These are phyloP conservation scores for Hanseniaspora clermontiae DNA, from an alignment of 805 yeast genomes.

Conservation along the genomic window DNA sequence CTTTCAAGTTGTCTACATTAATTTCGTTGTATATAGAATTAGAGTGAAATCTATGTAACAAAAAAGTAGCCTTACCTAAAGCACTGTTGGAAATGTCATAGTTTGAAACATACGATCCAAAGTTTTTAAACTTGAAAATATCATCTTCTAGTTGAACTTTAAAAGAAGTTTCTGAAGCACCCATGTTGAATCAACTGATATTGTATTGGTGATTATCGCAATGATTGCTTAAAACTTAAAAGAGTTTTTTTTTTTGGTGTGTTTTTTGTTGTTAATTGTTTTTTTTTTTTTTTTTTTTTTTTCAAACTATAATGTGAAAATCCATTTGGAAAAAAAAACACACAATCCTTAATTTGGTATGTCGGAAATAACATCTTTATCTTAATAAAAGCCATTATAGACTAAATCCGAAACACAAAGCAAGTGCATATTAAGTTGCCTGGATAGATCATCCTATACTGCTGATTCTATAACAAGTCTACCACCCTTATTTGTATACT, in stretches of 20 bases:
- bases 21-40: background rate
- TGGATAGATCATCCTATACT: too few species aligned
- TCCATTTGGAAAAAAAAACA: too few species aligned
- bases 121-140: background rate
- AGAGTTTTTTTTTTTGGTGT: background rate
- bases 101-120: slow-evolving; percentile 1
- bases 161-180: background rate
- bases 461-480: too few species aligned
- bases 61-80: background rate
- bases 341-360: too few species aligned
- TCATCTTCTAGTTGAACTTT: background rate
- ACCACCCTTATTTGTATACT: too few species aligned
- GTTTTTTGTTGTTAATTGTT: background rate
- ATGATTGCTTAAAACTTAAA: background rate
- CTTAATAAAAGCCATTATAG: too few species aligned
- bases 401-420: too few species aligned
- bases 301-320: too few species aligned
- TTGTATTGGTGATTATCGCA: background rate
- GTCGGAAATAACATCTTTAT: too few species aligned
- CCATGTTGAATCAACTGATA: background rate
- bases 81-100: background rate
- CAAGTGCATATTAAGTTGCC: too few species aligned
- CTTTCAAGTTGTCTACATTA: slow-evolving; percentile 1
- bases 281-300: too few species aligned
- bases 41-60: slow-evolving; percentile 9